These are phyloP conservation scores for Gossypium ekmanianum DNA, from an alignment of 345 rosid genomes.

Conservation along the genomic window DNA sequence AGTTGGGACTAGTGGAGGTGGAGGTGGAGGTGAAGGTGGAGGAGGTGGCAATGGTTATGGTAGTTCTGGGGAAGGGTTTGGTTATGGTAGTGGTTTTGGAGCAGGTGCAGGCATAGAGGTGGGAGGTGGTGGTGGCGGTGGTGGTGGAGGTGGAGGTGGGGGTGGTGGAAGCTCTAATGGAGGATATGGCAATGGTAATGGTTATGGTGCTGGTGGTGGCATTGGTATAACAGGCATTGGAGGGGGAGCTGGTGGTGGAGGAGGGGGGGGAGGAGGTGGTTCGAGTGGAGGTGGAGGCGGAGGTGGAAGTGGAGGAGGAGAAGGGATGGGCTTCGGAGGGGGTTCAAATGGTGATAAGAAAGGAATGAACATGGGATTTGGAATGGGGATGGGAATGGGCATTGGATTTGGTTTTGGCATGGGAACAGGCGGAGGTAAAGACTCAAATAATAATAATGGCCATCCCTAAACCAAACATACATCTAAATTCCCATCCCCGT, in stretches of 20 bases:
- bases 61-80: slow-evolving; percentile 21
- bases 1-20: slow-evolving; percentile 20
- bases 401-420: slow-evolving; percentile 31
- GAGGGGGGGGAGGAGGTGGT: slow-evolving; percentile 11
- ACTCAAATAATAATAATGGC: not conserved
- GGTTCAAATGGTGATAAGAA: not conserved
- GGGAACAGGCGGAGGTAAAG: slow-evolving; percentile 19
- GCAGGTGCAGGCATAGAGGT: slow-evolving; percentile 16
- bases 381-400: slow-evolving; percentile 22
- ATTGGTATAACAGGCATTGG: slow-evolving; percentile 9
- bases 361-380: slow-evolving; percentile 20
- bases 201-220: slow-evolving; percentile 24
- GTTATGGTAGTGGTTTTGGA: slow-evolving; percentile 2
- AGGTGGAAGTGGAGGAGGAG: slow-evolving; percentile 18
- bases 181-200: slow-evolving; percentile 25
- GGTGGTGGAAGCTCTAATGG: slow-evolving; percentile 20
- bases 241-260: slow-evolving; percentile 16
- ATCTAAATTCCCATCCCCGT: too few relatives aligned
- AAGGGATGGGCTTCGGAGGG: slow-evolving; percentile 11
- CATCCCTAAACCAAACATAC: not conserved
- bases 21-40: not conserved
- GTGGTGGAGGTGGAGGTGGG: slow-evolving; percentile 21
- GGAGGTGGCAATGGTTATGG: slow-evolving; percentile 23
- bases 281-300: slow-evolving; percentile 18
- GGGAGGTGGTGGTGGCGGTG: slow-evolving; percentile 14